Evolutionary conservation across 306 rosid genomes (phyloP), one percentile per base, ranked within the genome.

Genomic region (Cucurbita pepo): DNA sequence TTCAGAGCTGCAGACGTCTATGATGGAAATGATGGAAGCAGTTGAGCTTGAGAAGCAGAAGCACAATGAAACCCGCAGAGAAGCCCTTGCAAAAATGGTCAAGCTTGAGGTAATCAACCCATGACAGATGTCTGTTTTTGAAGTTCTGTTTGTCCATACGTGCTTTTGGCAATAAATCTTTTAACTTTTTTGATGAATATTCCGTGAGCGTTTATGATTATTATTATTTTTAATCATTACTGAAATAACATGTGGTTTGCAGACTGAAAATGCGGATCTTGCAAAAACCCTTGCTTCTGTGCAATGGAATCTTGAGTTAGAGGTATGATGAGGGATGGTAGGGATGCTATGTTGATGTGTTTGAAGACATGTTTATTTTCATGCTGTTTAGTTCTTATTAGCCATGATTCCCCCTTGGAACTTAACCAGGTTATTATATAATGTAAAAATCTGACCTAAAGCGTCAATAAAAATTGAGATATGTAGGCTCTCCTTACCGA

Each of bases 11-110:
- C 97, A 95, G 90, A 79, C 78, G 72, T 85, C 81, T 64, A 89
- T 73, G 91, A 89, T 95, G 96, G 99, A 91, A 82, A 95, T 96
- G 67, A 89, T 95, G 90, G 97, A 91, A 30, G 99, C 99, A 69
- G 97, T 79, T 83, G 99, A 95, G 64, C 79, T 89, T 69, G 99
- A 94, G 86, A 91, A 94, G 83, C 96, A 86, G 82, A 95, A 91
- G 75, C 97, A 91, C 77, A 91, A 88, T 81, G 88, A 81, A 84
- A 95, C 99, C 44, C 91, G 99, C 85, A 88, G 86, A 96, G 95
- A 89, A 83, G 84, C 87, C 77, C 88, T 95, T 78, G 63, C 83
- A 21, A 83, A 83, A 15, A 78, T 95, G 83, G 90, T 96, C 77
- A 91, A 91, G 84, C 83, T 88, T 53, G 99, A 95, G 97, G 97